Evolutionary conservation across 2,329 filamentous ascomycete species (phyloP).

Genomic region (Neonectria faginata): DNA sequence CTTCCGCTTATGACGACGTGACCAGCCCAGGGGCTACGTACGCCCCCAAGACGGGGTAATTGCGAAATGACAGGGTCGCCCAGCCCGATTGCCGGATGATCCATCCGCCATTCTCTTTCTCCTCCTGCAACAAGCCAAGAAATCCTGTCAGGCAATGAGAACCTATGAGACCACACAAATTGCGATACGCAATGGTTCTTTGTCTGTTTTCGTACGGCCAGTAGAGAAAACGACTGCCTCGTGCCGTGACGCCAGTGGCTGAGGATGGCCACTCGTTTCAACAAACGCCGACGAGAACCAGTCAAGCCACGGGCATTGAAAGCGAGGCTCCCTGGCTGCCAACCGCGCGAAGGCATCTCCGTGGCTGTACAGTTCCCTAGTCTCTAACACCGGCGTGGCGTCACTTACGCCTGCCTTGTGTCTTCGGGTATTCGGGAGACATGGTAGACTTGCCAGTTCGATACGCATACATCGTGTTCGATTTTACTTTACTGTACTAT

Average conservation of each 20-base stretch:
- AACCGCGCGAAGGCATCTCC: neutral
- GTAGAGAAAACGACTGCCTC: neutral
- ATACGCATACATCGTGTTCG: neutral
- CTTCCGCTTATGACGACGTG: conserved; percentile 7
- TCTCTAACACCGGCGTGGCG: conserved; percentile 3
- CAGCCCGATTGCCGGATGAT: conserved; percentile 39
- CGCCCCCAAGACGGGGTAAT: neutral
- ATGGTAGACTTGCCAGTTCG: neutral
- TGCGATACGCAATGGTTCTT: neutral
- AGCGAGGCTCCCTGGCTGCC: neutral
- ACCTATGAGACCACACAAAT: neutral
- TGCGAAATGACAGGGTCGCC: conserved; percentile 44
- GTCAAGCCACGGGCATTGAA: conserved; percentile 9
- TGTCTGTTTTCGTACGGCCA: neutral
- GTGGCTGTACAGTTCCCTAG: neutral
- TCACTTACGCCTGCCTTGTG: conserved; percentile 1
- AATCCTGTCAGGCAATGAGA: neutral
- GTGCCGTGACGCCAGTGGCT: conserved; percentile 6
- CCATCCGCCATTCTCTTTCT: conserved; percentile 23
- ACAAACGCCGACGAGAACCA: conserved; percentile 8
- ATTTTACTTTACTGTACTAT: conserved; percentile 16
- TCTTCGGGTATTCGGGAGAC: neutral
- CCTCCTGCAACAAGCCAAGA: conserved; percentile 17
- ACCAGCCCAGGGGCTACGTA: conserved; percentile 21
- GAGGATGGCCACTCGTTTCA: conserved; percentile 15